Evolutionary conservation across 305 asterid genomes (phyloP).

Genomic region (Plantago lanceolata): DNA sequence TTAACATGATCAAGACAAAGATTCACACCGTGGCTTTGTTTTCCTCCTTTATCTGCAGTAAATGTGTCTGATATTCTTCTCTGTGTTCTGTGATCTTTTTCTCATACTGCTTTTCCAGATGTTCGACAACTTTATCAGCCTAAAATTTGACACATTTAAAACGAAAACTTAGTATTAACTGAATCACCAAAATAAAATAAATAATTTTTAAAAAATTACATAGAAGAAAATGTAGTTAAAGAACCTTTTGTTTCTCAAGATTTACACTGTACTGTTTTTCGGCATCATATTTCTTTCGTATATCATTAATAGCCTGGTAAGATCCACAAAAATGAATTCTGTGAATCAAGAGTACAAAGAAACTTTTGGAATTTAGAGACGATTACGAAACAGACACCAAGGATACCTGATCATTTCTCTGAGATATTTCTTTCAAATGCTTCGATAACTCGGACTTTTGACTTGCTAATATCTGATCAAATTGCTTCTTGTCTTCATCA

Average conservation of each 20-base stretch:
- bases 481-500: conserved; percentile 72
- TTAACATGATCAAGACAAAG: not conserved
- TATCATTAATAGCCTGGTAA: conserved; percentile 84
- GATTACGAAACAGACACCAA: conserved; percentile 19
- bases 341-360: conserved; percentile 22
- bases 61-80: conserved; percentile 61
- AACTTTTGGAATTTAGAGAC: conserved; percentile 20
- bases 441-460: conserved; percentile 81
- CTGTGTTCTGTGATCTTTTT: conserved; percentile 57
- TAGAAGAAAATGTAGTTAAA: conserved; percentile 23
- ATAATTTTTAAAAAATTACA: too few species aligned
- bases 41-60: conserved; percentile 68
- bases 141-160: conserved; percentile 34
- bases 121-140: conserved; percentile 66
- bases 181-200: conserved; percentile 9
- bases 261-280: conserved; percentile 71
- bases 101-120: conserved; percentile 53
- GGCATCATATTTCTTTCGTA: conserved; percentile 73
- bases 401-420: conserved; percentile 80
- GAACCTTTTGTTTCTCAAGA: conserved; percentile 87
- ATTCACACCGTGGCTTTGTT: conserved; percentile 64
- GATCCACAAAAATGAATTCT: conserved; percentile 29
- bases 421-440: conserved; percentile 93
- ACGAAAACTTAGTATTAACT: conserved; percentile 23
- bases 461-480: conserved; percentile 80